Conservation (phyloP, 768 basidiomycete genomes). For the Saitozyma podzolica region DNA sequence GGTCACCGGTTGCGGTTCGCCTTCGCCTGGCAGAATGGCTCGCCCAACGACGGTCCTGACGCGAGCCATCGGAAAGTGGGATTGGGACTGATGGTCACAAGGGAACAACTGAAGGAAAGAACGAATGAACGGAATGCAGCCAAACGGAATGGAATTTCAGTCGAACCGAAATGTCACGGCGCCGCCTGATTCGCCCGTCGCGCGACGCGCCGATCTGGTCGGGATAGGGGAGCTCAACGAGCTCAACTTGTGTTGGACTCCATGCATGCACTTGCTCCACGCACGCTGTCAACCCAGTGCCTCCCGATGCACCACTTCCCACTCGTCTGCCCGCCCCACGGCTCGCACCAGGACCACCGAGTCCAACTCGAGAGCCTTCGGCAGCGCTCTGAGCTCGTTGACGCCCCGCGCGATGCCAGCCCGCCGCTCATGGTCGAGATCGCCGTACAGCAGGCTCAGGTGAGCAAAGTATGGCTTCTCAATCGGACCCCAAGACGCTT, state of each 20-base stretch:
- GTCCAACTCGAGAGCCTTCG: slow-evolving; percentile 8
- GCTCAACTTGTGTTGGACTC: no score
- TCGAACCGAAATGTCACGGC: neutral
- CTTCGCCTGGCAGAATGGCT: neutral
- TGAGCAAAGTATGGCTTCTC: slow-evolving; percentile 34
- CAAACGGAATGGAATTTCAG: no score
- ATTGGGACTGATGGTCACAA: neutral
- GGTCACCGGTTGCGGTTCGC: neutral
- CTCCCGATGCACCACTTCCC: neutral
- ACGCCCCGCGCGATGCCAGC: slow-evolving; percentile 5
- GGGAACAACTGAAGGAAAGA: neutral
- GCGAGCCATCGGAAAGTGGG: no score
- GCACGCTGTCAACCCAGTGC: no score
- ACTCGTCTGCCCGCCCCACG: neutral
- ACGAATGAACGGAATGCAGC: neutral
- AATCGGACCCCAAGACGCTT: slow-evolving; percentile 7
- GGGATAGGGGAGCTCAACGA: no score
- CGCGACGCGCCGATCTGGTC: neutral
- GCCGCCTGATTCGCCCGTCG: neutral
- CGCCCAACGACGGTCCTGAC: neutral
- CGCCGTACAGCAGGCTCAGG: slow-evolving; percentile 37
- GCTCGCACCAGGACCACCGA: neutral
- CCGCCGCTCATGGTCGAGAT: slow-evolving; percentile 16
- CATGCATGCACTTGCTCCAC: no score
- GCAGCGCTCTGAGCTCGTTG: slow-evolving; percentile 3